A percentile compares a stretch with the other conserved stretches of the same genome.
These are phyloP conservation scores for Rutstroemia sp. DNA, from an alignment of 2,329 filamentous ascomycete species.

Conservation along the genomic window DNA sequence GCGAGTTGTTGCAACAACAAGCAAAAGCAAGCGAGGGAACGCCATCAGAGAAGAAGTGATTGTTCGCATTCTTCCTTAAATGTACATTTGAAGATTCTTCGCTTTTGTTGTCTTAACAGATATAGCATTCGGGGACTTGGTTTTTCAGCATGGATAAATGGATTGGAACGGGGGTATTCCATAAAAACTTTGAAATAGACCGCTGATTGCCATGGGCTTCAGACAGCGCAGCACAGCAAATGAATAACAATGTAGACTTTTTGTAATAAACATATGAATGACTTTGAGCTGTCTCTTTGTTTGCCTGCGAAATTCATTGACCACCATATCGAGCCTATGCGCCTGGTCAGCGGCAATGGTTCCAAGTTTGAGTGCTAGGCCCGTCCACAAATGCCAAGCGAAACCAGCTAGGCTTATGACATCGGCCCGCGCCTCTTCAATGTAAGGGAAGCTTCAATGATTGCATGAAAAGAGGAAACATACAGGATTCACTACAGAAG, in stretches of 20 bases:
- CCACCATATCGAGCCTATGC: not conserved
- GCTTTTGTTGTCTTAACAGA: conserved; percentile 18
- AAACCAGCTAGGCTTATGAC: conserved; percentile 2
- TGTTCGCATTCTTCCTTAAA: conserved; percentile 9
- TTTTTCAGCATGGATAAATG: conserved; percentile 18
- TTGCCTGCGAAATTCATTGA: not conserved
- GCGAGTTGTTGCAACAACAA: conserved; percentile 34
- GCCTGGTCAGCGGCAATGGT: not conserved
- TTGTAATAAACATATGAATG: not conserved
- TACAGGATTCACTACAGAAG: not conserved
- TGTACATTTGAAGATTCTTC: conserved; percentile 15
- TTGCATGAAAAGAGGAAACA: not conserved
- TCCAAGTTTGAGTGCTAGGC: not conserved
- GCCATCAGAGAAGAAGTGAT: conserved; percentile 7
- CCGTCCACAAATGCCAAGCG: conserved; percentile 1
- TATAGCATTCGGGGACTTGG: conserved; percentile 19
- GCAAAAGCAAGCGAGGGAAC: conserved; percentile 25
- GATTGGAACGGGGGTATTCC: conserved; percentile 8
- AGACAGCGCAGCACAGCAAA: not conserved
- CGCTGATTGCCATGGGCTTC: conserved; percentile 5
- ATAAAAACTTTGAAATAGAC: conserved; percentile 7
- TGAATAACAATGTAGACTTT: not conserved
- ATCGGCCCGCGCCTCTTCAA: conserved; percentile 3
- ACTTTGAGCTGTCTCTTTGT: not conserved
- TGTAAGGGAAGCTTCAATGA: conserved; percentile 3